A percentile compares a stretch with the other conserved stretches of the same genome.
phyloP scores from a whole-genome alignment of 2,329 filamentous ascomycete genomes.

The Trichophyton equinum region DNA sequence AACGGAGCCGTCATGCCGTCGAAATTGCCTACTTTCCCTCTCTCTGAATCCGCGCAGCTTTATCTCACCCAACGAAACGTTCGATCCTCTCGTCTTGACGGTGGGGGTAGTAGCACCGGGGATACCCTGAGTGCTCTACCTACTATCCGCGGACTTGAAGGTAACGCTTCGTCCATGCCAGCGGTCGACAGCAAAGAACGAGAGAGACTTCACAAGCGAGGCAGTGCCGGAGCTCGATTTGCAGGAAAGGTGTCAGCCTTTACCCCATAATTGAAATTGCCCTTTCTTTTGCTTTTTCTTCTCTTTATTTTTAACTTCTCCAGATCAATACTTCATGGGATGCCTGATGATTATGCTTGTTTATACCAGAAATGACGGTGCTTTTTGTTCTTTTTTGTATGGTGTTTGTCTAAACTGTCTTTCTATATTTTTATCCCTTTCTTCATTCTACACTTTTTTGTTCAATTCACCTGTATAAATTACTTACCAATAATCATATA shows the following conservation, averaged over 20 bases:
- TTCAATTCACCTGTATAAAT: too few relatives aligned
- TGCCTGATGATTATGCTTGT: not conserved
- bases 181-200: slow-evolving; percentile 40
- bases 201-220: slow-evolving; percentile 64
- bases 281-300: not conserved
- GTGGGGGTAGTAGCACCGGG: slow-evolving; percentile 16
- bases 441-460: too few relatives aligned
- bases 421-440: too few relatives aligned
- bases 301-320: not conserved
- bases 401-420: too few relatives aligned
- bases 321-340: not conserved
- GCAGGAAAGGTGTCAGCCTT: slow-evolving; percentile 36
- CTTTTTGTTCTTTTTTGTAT: too few relatives aligned
- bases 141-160: slow-evolving; percentile 31
- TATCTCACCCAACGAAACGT: slow-evolving; percentile 68
- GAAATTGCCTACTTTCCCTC: slow-evolving; percentile 64
- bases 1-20: slow-evolving; percentile 82
- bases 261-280: slow-evolving; percentile 12
- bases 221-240: slow-evolving; percentile 63
- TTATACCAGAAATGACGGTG: not conserved
- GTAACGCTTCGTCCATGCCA: slow-evolving; percentile 14
- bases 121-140: slow-evolving; percentile 55
- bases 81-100: slow-evolving; percentile 26
- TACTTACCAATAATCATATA: too few relatives aligned
- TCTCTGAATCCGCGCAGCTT: slow-evolving; percentile 64